Conservation (phyloP, 2,329 filamentous ascomycete species). For the Fusarium globosum region DNA sequence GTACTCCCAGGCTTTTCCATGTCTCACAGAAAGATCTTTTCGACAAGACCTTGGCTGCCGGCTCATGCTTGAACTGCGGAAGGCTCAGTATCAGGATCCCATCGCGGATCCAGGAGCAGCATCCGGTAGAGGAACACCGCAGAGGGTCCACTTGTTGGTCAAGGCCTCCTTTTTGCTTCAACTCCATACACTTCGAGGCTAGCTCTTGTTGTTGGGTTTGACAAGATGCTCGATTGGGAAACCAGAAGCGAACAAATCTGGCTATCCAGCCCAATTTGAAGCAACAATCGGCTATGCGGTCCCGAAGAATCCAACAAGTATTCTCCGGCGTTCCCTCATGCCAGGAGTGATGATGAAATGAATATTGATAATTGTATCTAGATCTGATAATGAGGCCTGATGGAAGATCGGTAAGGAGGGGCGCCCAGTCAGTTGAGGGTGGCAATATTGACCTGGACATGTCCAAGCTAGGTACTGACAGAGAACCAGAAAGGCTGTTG, state of each 20-base stretch:
- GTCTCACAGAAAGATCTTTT: constrained; percentile 32
- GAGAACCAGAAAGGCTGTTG: background rate
- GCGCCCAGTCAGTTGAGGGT: background rate
- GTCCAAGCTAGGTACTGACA: background rate
- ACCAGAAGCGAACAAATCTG: constrained; percentile 55
- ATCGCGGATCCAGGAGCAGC: constrained; percentile 32
- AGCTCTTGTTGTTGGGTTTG: constrained; percentile 27
- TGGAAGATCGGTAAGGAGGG: background rate
- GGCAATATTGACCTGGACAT: background rate
- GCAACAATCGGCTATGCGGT: constrained; percentile 19
- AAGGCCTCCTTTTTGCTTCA: constrained; percentile 21
- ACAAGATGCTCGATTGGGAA: constrained; percentile 51
- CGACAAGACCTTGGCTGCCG: background rate
- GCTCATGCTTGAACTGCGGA: background rate
- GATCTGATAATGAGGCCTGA: background rate
- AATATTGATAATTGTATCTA: background rate
- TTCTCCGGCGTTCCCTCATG: constrained; percentile 1
- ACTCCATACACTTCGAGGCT: constrained; percentile 15
- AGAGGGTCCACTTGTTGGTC: constrained; percentile 22
- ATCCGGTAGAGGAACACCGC: constrained; percentile 35
- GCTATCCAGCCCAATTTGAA: constrained; percentile 41
- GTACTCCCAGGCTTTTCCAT: constrained; percentile 24
- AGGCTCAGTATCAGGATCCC: constrained; percentile 9
- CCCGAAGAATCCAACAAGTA: background rate
- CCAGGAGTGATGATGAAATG: background rate